Evolutionary conservation across 1,284 basidiomycete species (phyloP), one percentile per base, ranked within the genome.

Genomic region (Ganoderma sinense): DNA sequence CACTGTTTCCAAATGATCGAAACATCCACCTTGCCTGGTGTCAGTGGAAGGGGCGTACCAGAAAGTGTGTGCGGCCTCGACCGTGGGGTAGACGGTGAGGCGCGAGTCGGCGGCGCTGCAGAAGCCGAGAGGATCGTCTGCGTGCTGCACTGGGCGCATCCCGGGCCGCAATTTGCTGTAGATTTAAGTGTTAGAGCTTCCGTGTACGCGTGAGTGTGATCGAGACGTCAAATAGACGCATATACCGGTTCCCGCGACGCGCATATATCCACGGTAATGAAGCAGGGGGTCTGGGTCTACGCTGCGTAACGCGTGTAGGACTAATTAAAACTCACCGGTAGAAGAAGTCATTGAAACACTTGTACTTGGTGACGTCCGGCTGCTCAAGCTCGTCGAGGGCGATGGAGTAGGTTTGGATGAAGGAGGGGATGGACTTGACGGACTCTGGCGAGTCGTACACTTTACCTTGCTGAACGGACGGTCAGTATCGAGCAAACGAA

Each of bases 281-380:
- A 48, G 8, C 7, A 36, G 36, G 6, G 6, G 45, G n/a, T n/a
- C n/a, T n/a, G 45, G 45, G 45, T 11, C 7, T n/a, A 10, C n/a
- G 4, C 2, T n/a, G 11, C n/a, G 11, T 2, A 11, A 23, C n/a
- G 45, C 45, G 45, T n/a, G 11, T n/a, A 20, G 6, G 7, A 5
- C 43, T 45, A 5, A n/a, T 39, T 6, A 36, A 40, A n/a, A 71
- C 70, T 5, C 60, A 84, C 84, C 85, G 85, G 67, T 83, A 89
- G 83, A 96, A 96, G 83, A 97, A 96, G 31, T 93, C 86, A 80
- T 96, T 97, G 84, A 97, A 96, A 16, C 83, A 90, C 75, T 84
- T 82, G 78, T 94, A 94, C 71, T 87, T 84, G 0, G 75, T 78
- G 60, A 91, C 78, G 75, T 94, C 89, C 4, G 91, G 87, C 36